Percentiles rank a stretch among this genome's conserved stretches.
Evolutionary conservation across 2,329 filamentous ascomycete genomes (phyloP).

Genomic region (Aspergillus ruber): DNA sequence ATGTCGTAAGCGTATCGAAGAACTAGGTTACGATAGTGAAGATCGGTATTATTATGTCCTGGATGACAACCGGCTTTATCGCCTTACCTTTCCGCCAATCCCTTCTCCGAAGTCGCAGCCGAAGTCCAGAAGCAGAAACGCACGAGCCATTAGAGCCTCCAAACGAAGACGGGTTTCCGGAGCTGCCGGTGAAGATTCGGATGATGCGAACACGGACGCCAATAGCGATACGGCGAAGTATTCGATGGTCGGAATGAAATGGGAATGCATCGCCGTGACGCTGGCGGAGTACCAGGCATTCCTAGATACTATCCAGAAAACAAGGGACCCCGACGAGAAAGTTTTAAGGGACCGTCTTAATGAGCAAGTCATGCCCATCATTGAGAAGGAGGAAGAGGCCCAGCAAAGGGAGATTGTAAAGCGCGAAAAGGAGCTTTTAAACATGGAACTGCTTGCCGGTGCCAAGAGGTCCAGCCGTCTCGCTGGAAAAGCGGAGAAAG

Average conservation of each 20-base stretch:
- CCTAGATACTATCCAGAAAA: slow-evolving; percentile 64
- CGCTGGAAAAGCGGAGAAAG: slow-evolving; percentile 71
- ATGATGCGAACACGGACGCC: slow-evolving; percentile 39
- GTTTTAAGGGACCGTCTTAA: slow-evolving; percentile 64
- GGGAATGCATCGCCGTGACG: slow-evolving; percentile 86
- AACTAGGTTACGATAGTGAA: slow-evolving; percentile 72
- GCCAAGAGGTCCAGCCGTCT: slow-evolving; percentile 91
- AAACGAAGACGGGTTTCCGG: slow-evolving; percentile 60
- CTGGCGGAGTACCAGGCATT: slow-evolving; percentile 70
- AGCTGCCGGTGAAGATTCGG: slow-evolving; percentile 34
- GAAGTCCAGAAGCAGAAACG: slow-evolving; percentile 60
- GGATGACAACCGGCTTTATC: slow-evolving; percentile 90
- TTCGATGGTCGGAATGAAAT: slow-evolving; percentile 68
- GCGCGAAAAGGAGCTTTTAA: slow-evolving; percentile 74
- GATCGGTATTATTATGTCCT: slow-evolving; percentile 85
- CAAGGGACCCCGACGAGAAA: slow-evolving; percentile 79
- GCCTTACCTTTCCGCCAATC: slow-evolving; percentile 67
- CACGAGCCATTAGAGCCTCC: slow-evolving; percentile 58
- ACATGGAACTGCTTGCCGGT: slow-evolving; percentile 78
- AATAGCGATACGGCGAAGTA: slow-evolving; percentile 44
- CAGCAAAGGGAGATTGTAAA: slow-evolving; percentile 65
- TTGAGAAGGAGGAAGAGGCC: slow-evolving; percentile 67
- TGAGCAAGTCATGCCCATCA: slow-evolving; percentile 72
- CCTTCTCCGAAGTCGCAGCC: slow-evolving; percentile 54
- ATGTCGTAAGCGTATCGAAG: slow-evolving; percentile 36